Conservation (phyloP, 176 grass and related monocot genomes). For the Musa troglodytarum region DNA sequence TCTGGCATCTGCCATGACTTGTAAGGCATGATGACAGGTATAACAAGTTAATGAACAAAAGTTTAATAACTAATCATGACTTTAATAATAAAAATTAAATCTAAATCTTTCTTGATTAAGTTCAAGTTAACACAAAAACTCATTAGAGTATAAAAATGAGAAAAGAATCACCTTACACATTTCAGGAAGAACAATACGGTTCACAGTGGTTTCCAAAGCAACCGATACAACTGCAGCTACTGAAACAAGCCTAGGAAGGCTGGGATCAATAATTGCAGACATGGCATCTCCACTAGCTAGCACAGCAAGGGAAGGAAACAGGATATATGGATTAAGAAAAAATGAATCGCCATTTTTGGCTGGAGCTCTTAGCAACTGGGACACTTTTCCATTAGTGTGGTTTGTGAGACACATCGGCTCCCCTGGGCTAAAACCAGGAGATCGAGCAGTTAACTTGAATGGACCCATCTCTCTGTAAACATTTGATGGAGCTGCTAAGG, state of each 20-base stretch:
- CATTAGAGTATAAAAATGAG: not conserved
- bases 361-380: slow-evolving; percentile 64
- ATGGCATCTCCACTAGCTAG: slow-evolving; percentile 69
- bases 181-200: slow-evolving; percentile 63
- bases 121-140: not conserved
- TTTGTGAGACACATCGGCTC: slow-evolving; percentile 88
- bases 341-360: slow-evolving; percentile 40
- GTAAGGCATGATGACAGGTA: too few species aligned
- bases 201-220: slow-evolving; percentile 50
- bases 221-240: slow-evolving; percentile 55
- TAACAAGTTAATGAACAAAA: too few species aligned
- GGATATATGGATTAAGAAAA: slow-evolving; percentile 51
- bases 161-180: slow-evolving; percentile 44
- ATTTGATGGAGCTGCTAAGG: slow-evolving; percentile 60
- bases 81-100: too few species aligned
- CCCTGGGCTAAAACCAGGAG: slow-evolving; percentile 56
- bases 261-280: slow-evolving; percentile 68
- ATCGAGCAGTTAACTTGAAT: slow-evolving; percentile 45
- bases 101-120: not conserved
- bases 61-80: too few species aligned
- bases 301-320: slow-evolving; percentile 58
- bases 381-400: slow-evolving; percentile 59
- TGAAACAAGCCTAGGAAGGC: slow-evolving; percentile 64
- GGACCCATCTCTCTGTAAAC: slow-evolving; percentile 61
- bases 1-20: too few species aligned